Base-by-base conservation (phyloP, 768 basidiomycete species). In the Termitomyces sp. region DNA sequence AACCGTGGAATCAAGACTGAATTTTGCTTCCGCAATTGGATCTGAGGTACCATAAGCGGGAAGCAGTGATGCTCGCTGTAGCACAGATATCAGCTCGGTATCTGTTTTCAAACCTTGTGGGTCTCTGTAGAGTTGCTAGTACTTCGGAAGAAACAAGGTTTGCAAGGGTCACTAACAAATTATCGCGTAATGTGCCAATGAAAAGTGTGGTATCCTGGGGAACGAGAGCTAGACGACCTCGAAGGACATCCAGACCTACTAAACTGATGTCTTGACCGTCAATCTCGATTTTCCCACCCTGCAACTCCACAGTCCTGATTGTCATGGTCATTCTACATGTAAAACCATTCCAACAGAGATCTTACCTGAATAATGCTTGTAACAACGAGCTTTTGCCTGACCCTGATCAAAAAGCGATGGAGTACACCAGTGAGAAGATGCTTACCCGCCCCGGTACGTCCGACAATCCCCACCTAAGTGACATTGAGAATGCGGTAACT, bases 191-290 rank as follows among this genome's bases (percentile, higher is more conserved):
- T 2, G 76, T 74, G 15, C 74, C 76, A 16, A 75, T 60, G 63
- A 80, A 84, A 3, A 83, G 68, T 5, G 76, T 74, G 11, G 74
- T 74, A 50, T 85, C 82, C 66, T 88, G 88, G 16, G 87, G 88
- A 16, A 90, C 85, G 50, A 88, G 76, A 2, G 85, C 82, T 7
- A 89, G 64, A n/a, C 76, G 72, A 29, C 68, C 69, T 13, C 86
- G 76, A 16, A 88, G 68, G 27, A 65, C 71, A 50, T 83, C 74
- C 10, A 89, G 70, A 5, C 81, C 82, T 22, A 89, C 67, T 33
- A 69, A 62, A 15, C 68, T 67, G 56, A 79, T 82, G 61, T 88
- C 75, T 39, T 72, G 63, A 4, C 76, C 79, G 59, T 86, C 84
- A 16, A 86, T 80, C 36, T 73, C 67, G 52, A 92, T 84, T 20